Conservation (phyloP, 352 stramenopile genomes). For the Phytopythium helicoides region DNA sequence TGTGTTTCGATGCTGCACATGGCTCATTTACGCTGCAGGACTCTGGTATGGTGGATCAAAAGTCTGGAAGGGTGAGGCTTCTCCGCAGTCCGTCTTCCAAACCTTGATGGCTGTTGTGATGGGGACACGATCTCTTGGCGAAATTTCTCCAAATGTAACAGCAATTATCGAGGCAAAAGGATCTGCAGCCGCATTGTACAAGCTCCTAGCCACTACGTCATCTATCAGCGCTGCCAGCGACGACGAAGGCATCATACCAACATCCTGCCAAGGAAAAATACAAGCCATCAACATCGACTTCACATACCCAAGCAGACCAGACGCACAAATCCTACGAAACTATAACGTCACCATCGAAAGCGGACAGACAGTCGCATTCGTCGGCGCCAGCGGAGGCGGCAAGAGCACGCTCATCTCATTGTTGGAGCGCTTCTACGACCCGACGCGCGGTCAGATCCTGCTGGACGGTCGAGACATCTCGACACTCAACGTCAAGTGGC, state of each 20-base stretch:
- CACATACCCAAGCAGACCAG: constrained; percentile 66
- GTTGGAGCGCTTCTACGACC: constrained; percentile 84
- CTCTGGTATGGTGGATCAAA: constrained; percentile 59
- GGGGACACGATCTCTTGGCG: constrained; percentile 32
- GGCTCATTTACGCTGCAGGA: constrained; percentile 44
- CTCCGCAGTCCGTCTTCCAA: constrained; percentile 38
- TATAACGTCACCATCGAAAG: constrained; percentile 71
- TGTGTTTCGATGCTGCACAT: constrained; percentile 50
- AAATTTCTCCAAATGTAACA: constrained; percentile 50
- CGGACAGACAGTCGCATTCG: constrained; percentile 83
- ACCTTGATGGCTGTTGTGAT: constrained; percentile 31
- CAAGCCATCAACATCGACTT: constrained; percentile 65
- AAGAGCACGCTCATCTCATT: constrained; percentile 86
- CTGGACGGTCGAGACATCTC: constrained; percentile 73
- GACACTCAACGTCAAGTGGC: constrained; percentile 64
- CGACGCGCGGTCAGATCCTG: constrained; percentile 48
- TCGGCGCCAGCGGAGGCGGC: constrained; percentile 81
- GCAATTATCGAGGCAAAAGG: constrained; percentile 33
- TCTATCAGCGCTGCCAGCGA: constrained; percentile 40
- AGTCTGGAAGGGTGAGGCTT: constrained; percentile 47
- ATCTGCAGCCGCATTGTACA: constrained; percentile 34
- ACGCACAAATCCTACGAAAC: constrained; percentile 62
- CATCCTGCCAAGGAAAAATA: constrained; percentile 49
- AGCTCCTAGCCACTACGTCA: constrained; percentile 46
- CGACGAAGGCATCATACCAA: too few relatives aligned